Base-by-base conservation (phyloP, 2,329 filamentous ascomycete genomes). In the Fusarium luffae region DNA sequence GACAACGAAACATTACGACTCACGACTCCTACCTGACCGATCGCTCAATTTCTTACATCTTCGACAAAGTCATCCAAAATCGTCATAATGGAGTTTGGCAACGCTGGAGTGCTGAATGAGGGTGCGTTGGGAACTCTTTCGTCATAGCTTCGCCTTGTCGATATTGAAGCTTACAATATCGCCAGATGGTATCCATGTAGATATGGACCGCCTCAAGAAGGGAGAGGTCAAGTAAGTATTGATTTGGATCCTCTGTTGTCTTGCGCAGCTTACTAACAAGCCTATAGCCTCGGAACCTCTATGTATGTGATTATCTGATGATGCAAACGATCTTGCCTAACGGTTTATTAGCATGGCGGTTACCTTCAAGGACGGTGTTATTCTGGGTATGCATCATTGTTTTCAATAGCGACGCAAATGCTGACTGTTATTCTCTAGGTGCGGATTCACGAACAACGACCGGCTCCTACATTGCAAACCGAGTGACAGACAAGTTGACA, bases 401-500 rank as follows among this genome's bases (percentile, higher is more conserved):
- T 13, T 0, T 7, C 2, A 34, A 21, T 5, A 11, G 14, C 6
- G 16, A 46, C 21, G 8, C 37, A 51, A 3, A 30, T 50, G 42
- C 62, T 78, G 55, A 78, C 55, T 9, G 7, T 21, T 34, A 14
- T 25, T 16, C 3, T 48, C 27, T 60, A 90, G 93, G 96, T 72
- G 96, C 96, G 76, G 96, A 99, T 82, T 98, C 94, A 78, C 90
- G 96, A 85, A 99, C 96, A 73, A 99, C 96, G 48, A 99, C 95
- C 58, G 96, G 96, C 77, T 90, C 95, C 75, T 99, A 98, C 87
- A 98, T 99, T 79, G 96, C 96, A 76, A 99, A 99, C 83, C 92
- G 96, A 86, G 96, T 99, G 72, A 99, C 96, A 71, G 96, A 99
- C 88, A 99, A 99, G 87, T 90, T 99, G 80, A 99, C 96, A 77